Evolutionary conservation across 805 yeast species (phyloP), one percentile per base, ranked within the genome.

Genomic region (Zygosaccharomyces bisporus): DNA sequence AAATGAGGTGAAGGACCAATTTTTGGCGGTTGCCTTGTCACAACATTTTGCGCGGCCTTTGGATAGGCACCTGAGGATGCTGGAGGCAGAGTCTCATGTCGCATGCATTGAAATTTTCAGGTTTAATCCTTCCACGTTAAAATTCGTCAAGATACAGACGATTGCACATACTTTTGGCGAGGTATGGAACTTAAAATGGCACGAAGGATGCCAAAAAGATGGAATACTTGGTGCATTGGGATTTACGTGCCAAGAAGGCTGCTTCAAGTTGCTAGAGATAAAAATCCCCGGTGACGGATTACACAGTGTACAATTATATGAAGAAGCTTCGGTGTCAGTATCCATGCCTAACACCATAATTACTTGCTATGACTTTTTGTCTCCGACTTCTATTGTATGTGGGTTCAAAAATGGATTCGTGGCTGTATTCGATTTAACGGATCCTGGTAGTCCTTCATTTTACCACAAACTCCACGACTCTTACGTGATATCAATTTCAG

Each of bases 331-430:
- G 13, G 20, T 63, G 2, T 56, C 56, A 8, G 46, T 66, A 21
- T 42, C 54, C 2, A 34, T 67, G 2, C 54, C 57, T 1, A 59
- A 57, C 16, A 55, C 58, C 25, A 34, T 54, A 32, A 73, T 81
- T 4, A 71, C 80, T 1, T 60, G 76, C 27, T 74, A 68, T 49
- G 80, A 75, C 49, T 76, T 75, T 63, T 32, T 77, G 4, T 69
- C 71, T 7, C 54, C 68, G 4, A 64, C 67, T 2, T 66, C 57
- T 9, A 58, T 84, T 1, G 58, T 81, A 2, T 76, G 79, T 23
- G 91, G 90, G 0, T 72, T 77, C 4, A 60, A 69, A 2, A 74
- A 76, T 42, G 93, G 93, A 0, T 67, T 66, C 23, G 62, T 84
- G 7, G 80, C 79, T 0, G 88, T 82, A 54, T 81, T 72, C 46